phyloP scores from a whole-genome alignment of 1,139 yeast species.

The Suhomyces terraborum region DNA sequence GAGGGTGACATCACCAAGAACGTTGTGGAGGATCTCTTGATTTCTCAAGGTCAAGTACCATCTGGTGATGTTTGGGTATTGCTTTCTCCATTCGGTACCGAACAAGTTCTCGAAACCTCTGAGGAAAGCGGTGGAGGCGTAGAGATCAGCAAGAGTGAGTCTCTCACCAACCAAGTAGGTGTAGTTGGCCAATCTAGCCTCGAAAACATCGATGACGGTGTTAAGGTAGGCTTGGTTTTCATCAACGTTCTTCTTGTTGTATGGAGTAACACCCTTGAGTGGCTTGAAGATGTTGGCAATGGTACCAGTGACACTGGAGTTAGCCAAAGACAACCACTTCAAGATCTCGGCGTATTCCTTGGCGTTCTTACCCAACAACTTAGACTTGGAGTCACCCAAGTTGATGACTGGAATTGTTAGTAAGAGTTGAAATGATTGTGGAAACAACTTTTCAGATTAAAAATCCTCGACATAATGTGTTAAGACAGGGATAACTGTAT shows the following conservation, averaged over 20 bases:
- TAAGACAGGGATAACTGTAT: conserved; percentile 94
- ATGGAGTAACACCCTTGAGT: conserved; percentile 44
- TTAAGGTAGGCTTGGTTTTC: conserved; percentile 47
- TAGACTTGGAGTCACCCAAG: conserved; percentile 29
- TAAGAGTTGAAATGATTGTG: not conserved
- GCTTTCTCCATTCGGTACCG: conserved; percentile 76
- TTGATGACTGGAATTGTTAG: conserved; percentile 26
- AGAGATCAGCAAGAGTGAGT: conserved; percentile 81
- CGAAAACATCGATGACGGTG: conserved; percentile 48
- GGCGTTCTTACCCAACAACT: conserved; percentile 63
- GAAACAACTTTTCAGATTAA: conserved; percentile 41
- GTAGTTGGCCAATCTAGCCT: conserved; percentile 67
- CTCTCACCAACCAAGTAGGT: conserved; percentile 93
- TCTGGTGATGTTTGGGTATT: conserved; percentile 76
- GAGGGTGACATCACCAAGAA: conserved; percentile 51
- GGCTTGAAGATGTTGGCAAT: conserved; percentile 39
- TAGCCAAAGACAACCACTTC: conserved; percentile 81
- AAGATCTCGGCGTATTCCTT: conserved; percentile 71
- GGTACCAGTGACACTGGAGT: conserved; percentile 62
- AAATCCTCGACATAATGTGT: conserved; percentile 71
- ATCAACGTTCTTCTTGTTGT: conserved; percentile 81
- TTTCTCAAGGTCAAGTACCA: conserved; percentile 79
- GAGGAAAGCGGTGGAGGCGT: conserved; percentile 57
- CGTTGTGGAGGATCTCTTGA: conserved; percentile 53
- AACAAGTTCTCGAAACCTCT: conserved; percentile 70